Conservation (phyloP, 768 basidiomycete genomes). For the Lactifluus pinguis region DNA sequence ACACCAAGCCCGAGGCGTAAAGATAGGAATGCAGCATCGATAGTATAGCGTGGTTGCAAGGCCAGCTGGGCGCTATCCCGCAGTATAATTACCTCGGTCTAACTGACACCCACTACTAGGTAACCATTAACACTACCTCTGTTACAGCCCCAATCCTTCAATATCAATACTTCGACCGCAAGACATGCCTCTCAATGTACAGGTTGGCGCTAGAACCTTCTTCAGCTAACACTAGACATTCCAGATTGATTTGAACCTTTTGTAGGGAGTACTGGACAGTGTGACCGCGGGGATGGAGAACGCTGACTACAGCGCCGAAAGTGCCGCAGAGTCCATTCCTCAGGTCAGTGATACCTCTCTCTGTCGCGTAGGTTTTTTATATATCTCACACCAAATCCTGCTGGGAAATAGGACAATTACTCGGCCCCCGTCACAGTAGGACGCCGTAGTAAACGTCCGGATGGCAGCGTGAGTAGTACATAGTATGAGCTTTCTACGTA, state of each 20-base stretch:
- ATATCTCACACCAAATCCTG: neutral
- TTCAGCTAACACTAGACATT: neutral
- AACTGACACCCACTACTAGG: neutral
- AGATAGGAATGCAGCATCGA: too few relatives aligned
- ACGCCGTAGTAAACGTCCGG: neutral
- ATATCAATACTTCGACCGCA: neutral
- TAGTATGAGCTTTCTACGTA: too few relatives aligned
- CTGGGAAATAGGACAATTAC: neutral
- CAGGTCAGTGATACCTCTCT: neutral
- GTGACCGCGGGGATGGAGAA: too few relatives aligned
- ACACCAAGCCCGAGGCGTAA: too few relatives aligned
- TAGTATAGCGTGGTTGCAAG: too few relatives aligned
- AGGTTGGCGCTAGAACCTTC: neutral
- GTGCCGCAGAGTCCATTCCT: neutral
- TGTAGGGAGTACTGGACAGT: neutral
- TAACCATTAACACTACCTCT: neutral
- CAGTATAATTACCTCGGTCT: conserved; percentile 1
- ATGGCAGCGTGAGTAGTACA: neutral
- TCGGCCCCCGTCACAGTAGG: neutral
- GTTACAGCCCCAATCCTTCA: neutral
- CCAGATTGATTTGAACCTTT: neutral
- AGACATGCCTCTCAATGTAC: neutral
- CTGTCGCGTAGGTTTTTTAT: neutral
- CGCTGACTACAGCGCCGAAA: too few relatives aligned
- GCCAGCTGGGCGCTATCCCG: too few relatives aligned